phyloP scores from a whole-genome alignment of 176 grass and related monocot genomes.

The Themeda triandra region DNA sequence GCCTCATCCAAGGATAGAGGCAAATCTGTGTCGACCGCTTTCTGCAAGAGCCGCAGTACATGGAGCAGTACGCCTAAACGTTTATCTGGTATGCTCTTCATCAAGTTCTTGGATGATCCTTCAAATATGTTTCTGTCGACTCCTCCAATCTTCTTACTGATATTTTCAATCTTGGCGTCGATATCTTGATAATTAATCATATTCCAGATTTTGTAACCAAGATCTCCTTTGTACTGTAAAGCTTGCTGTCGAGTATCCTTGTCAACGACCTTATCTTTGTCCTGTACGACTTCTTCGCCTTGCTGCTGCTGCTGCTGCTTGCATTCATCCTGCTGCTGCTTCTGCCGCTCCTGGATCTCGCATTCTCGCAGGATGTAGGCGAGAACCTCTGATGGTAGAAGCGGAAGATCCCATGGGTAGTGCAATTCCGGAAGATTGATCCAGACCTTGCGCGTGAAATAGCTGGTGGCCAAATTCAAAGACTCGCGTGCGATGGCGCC shows the following conservation, averaged over 20 bases:
- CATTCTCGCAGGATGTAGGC: neutral
- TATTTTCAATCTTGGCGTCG: neutral
- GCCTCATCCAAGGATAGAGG: neutral
- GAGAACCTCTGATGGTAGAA: neutral
- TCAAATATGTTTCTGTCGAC: neutral
- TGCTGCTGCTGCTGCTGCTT: neutral
- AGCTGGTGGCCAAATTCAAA: neutral
- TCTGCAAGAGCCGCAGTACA: neutral
- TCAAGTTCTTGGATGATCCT: neutral
- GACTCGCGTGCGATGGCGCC: neutral
- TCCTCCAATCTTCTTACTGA: neutral
- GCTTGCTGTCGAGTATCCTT: neutral
- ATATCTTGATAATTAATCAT: neutral
- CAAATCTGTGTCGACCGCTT: accelerated
- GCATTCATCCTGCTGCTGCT: neutral
- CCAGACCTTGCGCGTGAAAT: neutral
- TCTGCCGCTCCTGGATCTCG: neutral
- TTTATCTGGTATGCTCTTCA: neutral
- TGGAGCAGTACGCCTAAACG: neutral
- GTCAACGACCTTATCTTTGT: too few relatives aligned
- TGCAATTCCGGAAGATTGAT: neutral
- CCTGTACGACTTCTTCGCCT: too few relatives aligned
- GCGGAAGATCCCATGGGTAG: neutral
- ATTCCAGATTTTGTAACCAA: accelerated
- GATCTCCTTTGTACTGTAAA: neutral